These are phyloP conservation scores for Coprinopsis cinerea DNA, from an alignment of 768 basidiomycete species.

Conservation along the genomic window DNA sequence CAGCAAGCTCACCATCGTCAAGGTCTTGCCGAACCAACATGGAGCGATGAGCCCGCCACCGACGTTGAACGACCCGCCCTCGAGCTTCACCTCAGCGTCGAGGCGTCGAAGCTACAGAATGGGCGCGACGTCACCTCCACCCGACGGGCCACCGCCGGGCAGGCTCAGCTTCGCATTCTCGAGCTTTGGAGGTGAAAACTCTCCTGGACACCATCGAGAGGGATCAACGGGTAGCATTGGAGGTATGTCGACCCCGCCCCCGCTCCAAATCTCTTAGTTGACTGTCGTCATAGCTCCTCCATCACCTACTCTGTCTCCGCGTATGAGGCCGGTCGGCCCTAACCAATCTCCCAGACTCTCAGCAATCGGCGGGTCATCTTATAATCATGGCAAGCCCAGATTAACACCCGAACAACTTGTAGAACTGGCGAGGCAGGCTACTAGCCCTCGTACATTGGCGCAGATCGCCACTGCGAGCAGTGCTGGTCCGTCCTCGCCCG, in stretches of 20 bases:
- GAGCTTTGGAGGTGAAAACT: conserved; percentile 3
- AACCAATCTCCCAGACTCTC: conserved; percentile 36
- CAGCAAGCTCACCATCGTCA: conserved; percentile 70
- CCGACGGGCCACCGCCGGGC: conserved; percentile 17
- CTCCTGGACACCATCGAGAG: neutral
- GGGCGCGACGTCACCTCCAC: conserved; percentile 16
- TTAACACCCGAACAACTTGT: conserved; percentile 71
- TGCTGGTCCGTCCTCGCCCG: conserved; percentile 20
- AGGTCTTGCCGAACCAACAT: conserved; percentile 36
- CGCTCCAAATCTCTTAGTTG: conserved; percentile 10
- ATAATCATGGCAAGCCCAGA: conserved; percentile 38
- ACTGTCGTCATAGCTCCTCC: conserved; percentile 13
- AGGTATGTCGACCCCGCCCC: conserved; percentile 47
- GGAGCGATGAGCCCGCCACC: conserved; percentile 20
- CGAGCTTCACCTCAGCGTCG: conserved; percentile 18
- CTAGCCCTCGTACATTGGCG: conserved; percentile 27
- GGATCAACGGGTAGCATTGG: conserved; percentile 1
- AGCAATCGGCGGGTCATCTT: conserved; percentile 19
- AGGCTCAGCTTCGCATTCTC: conserved; percentile 15
- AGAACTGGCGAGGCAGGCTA: conserved; percentile 63
- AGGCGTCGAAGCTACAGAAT: conserved; percentile 19
- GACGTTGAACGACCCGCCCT: conserved; percentile 29
- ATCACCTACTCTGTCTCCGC: conserved; percentile 35
- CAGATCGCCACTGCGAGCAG: conserved; percentile 12
- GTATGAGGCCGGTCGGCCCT: conserved; percentile 30